Base-by-base conservation (phyloP, 1,284 basidiomycete genomes). In the Trichosporon ovoides region DNA sequence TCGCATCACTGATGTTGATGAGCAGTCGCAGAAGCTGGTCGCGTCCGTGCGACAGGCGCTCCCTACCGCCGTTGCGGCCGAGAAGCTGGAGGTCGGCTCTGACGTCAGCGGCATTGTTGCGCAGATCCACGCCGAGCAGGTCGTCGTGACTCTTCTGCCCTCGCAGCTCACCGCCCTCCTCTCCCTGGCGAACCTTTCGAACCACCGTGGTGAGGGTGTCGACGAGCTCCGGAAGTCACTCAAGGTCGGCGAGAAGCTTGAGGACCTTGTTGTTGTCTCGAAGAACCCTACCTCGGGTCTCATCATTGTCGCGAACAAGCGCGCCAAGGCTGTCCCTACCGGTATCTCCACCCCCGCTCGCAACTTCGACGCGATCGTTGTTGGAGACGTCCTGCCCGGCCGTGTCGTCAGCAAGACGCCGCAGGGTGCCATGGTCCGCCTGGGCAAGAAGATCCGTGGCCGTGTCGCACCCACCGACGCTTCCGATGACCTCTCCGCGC, bases 1-100 rank as follows among this genome's bases (percentile, higher is more conserved):
- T 37, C 85, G 89, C 59, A 85, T 98, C 64, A 84, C 88, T 38
- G 80, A 83, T n/a, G 80, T 89, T 37, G 83, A 91, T 63, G 66
- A 79, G 10, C 85, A 86, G 28, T 80, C 81, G 7, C 75, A 80
- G 14, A 85, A 85, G 56, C 85, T 98, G 56, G 81, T 87, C 40
- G 94, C 89, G 13, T 96, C 92, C 68, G 87, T 97, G 60, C 87
- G 88, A 53, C 91, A 94, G 80, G 88, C 90, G 5, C 76, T 85
- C 1, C 77, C 85, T 19, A 82, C 80, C 7, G 68, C 68, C 12
- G 57, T 73, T 16, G 86, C 91, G 58, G 85, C 89, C 63, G 85
- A 82, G 65, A 81, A 81, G 20, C 80, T 94, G 56, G 84, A 89
- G 68, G 84, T 94, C 57, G 90, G 90, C 5, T 83, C 87, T 63